A percentile compares a stretch with the other conserved stretches of the same genome.
Evolutionary conservation across 2,329 filamentous ascomycete species (phyloP).

Genomic region (Penicillium capsulatum): DNA sequence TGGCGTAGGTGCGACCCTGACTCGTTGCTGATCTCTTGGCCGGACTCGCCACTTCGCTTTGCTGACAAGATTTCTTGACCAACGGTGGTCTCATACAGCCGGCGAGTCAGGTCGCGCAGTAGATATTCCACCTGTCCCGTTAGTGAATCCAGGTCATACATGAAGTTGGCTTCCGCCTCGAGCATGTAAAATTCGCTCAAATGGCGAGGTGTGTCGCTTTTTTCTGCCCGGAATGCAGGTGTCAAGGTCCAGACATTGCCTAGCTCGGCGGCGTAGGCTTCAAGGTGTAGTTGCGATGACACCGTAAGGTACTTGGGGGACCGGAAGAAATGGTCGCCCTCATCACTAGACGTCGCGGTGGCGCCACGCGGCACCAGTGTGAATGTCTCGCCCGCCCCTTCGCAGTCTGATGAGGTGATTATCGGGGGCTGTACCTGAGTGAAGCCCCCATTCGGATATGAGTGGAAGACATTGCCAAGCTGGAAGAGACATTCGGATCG

Average conservation of each 20-base stretch:
- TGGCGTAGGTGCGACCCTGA: conserved; percentile 51
- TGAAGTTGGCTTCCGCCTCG: conserved; percentile 82
- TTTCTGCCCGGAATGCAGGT: conserved; percentile 89
- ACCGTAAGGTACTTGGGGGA: conserved; percentile 92
- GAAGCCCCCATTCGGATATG: conserved; percentile 55
- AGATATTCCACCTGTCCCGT: conserved; percentile 79
- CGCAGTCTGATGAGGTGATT: conserved; percentile 94
- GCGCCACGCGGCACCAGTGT: conserved; percentile 54
- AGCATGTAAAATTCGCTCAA: conserved; percentile 99
- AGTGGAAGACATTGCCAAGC: conserved; percentile 69
- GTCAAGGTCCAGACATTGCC: conserved; percentile 91
- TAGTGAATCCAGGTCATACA: conserved; percentile 63
- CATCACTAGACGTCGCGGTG: conserved; percentile 23
- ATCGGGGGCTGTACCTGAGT: conserved; percentile 80
- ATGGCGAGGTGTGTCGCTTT: conserved; percentile 88
- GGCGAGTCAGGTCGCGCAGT: conserved; percentile 56
- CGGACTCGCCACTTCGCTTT: conserved; percentile 42
- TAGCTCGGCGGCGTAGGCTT: conserved; percentile 82
- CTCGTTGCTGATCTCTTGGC: conserved; percentile 30
- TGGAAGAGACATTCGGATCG: conserved; percentile 74
- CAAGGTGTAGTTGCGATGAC: conserved; percentile 88
- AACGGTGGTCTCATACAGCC: conserved; percentile 48
- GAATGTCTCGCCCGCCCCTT: conserved; percentile 94
- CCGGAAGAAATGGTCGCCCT: conserved; percentile 66
- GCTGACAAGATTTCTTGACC: conserved; percentile 54